These are phyloP conservation scores for Botryotinia convoluta DNA, from an alignment of 2,329 filamentous ascomycete species.

Conservation along the genomic window DNA sequence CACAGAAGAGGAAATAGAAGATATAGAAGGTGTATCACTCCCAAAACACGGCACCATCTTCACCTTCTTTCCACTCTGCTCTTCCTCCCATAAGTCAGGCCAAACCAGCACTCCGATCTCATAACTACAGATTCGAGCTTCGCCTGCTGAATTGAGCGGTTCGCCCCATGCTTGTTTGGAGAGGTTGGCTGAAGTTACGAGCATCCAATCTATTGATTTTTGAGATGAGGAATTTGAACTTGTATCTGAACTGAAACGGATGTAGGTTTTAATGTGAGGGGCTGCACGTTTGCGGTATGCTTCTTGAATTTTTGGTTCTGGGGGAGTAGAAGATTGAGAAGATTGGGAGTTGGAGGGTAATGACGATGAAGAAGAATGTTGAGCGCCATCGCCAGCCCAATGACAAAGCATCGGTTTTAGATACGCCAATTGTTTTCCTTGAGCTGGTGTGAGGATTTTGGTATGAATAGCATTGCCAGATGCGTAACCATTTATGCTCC, in stretches of 20 bases:
- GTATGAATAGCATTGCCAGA: constrained; percentile 81
- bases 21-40: constrained; percentile 52
- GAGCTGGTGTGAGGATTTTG: constrained; percentile 67
- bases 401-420: constrained; percentile 68
- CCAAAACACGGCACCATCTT: constrained; percentile 69
- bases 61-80: constrained; percentile 35
- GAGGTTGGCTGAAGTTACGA: constrained; percentile 87
- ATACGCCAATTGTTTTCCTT: constrained; percentile 72
- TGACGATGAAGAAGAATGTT: constrained; percentile 17
- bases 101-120: constrained; percentile 83
- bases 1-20: constrained; percentile 33
- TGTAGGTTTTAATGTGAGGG: constrained; percentile 88
- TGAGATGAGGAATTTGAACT: constrained; percentile 20
- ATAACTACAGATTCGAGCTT: constrained; percentile 74
- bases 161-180: constrained; percentile 89
- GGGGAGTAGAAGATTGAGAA: background rate
- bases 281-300: constrained; percentile 67
- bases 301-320: constrained; percentile 39
- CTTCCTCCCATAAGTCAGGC: constrained; percentile 57
- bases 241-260: constrained; percentile 52
- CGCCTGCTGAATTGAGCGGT: constrained; percentile 51
- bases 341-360: background rate
- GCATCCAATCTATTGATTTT: constrained; percentile 71
- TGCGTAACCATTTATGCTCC: constrained; percentile 72
- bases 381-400: constrained; percentile 63